Conservation (phyloP, 371 early-diverging fungal species). For the Lichtheimia ornata region DNA sequence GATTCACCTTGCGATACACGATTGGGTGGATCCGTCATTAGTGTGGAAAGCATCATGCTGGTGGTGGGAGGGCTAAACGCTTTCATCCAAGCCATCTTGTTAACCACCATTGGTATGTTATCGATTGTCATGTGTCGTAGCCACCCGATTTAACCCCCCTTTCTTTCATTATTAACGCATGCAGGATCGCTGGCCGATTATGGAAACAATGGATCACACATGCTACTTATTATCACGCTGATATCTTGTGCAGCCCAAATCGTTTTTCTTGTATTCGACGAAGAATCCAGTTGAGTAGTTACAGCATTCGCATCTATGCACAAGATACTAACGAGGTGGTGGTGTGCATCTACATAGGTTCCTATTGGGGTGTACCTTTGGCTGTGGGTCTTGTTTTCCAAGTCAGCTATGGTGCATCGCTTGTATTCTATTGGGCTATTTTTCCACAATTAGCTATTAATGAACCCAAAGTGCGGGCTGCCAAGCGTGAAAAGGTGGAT, state of each 20-base stretch:
- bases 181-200: constrained; percentile 30
- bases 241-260: constrained; percentile 31
- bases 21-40: constrained; percentile 10
- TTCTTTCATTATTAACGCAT: neutral
- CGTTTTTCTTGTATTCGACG: constrained; percentile 20
- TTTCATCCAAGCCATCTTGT: constrained; percentile 21
- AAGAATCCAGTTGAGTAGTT: constrained; percentile 11
- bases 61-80: constrained; percentile 18
- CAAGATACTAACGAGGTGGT: neutral
- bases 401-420: constrained; percentile 30
- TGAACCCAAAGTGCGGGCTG: constrained; percentile 27
- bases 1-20: constrained; percentile 5
- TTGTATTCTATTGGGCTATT: constrained; percentile 28
- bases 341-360: neutral
- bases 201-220: constrained; percentile 19
- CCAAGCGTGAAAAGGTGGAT: constrained; percentile 10
- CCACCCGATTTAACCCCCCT: neutral
- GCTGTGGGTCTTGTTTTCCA: constrained; percentile 22
- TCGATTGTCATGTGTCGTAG: neutral
- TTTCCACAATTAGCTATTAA: constrained; percentile 24
- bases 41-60: constrained; percentile 16
- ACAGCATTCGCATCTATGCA: neutral
- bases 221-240: constrained; percentile 23
- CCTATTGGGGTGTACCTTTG: constrained; percentile 28
- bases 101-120: constrained; percentile 22